Base-by-base conservation (phyloP, 1,284 basidiomycete genomes). In the Microbotryomycetes sp. region DNA sequence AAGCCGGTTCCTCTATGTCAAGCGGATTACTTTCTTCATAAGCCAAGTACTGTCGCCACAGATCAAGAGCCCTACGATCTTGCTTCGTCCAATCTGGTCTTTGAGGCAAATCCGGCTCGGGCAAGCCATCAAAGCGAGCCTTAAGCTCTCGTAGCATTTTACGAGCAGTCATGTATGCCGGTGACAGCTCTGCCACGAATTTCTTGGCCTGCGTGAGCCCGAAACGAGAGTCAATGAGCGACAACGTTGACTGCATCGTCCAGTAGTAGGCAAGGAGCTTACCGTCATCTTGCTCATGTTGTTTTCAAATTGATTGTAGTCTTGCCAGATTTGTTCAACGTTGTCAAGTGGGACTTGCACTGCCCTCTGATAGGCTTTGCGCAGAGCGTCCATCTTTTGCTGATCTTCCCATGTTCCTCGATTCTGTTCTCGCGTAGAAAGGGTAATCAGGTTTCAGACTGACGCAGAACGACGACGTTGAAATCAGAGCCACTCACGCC, bases 21-120 rank as follows among this genome's bases (percentile, higher is more conserved):
- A 96, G 80, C 1, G 93, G 96, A 72, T 99, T 97, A 67, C 82
- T 82, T 75, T 96, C 91, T 77, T 99, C 96, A 89, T 91, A 98
- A 71, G 90, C 89, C 55, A 98, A 78, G 74, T 97, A 97, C 3
- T 82, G 80, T 70, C 90, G 89, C 96, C 96, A 99, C 16, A 84
- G 84, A 23, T 85, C 84, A 4, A 92, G 84, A 32, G 88, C 80
- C 16, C 82, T 80, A 49, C 89, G 82, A 72, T 97, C 92, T 7
- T 80, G 77, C 1, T 42, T 1, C 77, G 58, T 82, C 78, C 88
- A 93, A 16, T 83, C 85, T 3, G 92, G 90, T 4, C 81, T 78
- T 0, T 82, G 79, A 0, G 92, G 90, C 3, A 96, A 78, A 15
- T 56, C 26, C 14, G 62, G 65, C 77, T 75, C 52, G 68, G 70